Evolutionary conservation across 1,139 yeast species (phyloP).

Genomic region (Chernovozyma aurita): DNA sequence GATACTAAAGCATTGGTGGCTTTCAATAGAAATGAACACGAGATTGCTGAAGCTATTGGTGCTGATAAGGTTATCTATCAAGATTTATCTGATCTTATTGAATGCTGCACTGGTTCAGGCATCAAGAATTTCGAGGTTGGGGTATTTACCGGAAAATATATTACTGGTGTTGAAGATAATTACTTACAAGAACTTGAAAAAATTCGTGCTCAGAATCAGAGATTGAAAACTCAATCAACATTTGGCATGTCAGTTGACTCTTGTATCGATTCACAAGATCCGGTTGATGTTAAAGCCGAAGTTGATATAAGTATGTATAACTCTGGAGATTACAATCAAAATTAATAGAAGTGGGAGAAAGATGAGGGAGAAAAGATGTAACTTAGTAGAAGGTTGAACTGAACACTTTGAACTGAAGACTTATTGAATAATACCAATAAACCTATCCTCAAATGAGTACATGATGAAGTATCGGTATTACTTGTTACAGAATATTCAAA

Average conservation of each 20-base stretch:
- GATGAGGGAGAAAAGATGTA: too few relatives aligned
- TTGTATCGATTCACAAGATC: slow-evolving; percentile 42
- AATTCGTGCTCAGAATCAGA: slow-evolving; percentile 76
- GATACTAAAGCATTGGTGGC: slow-evolving; percentile 95
- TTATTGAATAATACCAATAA: not conserved
- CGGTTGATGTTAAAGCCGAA: slow-evolving; percentile 76
- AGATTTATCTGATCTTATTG: slow-evolving; percentile 72
- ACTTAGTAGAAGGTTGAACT: too few relatives aligned
- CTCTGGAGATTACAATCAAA: slow-evolving; percentile 61
- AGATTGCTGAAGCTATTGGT: slow-evolving; percentile 75
- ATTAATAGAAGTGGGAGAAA: not conserved
- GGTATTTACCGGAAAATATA: slow-evolving; percentile 91
- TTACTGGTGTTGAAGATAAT: slow-evolving; percentile 85
- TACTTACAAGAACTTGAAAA: slow-evolving; percentile 79
- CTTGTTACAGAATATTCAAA: too few relatives aligned
- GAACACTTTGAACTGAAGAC: not conserved
- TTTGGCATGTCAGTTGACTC: slow-evolving; percentile 42
- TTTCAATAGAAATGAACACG: slow-evolving; percentile 66
- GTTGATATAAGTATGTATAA: slow-evolving; percentile 88
- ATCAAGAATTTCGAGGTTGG: slow-evolving; percentile 82
- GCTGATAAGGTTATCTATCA: slow-evolving; percentile 93
- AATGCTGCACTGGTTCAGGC: slow-evolving; percentile 63
- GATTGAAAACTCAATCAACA: slow-evolving; percentile 43
- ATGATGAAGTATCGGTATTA: too few relatives aligned
- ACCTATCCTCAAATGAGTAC: too few relatives aligned